These are phyloP conservation scores for Peniophora sp. DNA, from an alignment of 1,284 basidiomycete genomes.

Conservation along the genomic window DNA sequence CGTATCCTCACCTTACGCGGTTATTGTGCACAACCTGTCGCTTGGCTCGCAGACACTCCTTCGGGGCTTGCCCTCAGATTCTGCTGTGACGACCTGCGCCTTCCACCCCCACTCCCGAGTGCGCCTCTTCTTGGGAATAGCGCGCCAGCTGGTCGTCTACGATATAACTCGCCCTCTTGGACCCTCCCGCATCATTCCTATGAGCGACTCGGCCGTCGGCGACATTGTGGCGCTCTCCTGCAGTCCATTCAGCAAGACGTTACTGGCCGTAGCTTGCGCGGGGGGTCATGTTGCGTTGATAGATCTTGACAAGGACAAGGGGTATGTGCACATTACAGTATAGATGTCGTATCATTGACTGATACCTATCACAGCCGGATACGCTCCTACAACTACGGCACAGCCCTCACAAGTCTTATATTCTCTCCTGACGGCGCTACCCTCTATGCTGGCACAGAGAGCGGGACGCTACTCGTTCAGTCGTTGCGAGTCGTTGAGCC, in stretches of 20 bases:
- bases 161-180: constrained; percentile 50
- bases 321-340: constrained; percentile 30
- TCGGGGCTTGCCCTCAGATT: constrained; percentile 35
- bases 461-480: constrained; percentile 51
- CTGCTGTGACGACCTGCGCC: constrained; percentile 33
- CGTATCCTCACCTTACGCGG: constrained; percentile 39
- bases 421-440: constrained; percentile 64
- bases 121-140: constrained; percentile 47
- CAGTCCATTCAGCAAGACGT: constrained; percentile 67
- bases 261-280: constrained; percentile 50
- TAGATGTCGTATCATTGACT: not conserved
- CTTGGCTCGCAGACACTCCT: constrained; percentile 43
- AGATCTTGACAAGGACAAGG: constrained; percentile 68
- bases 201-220: constrained; percentile 37
- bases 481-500: constrained; percentile 60
- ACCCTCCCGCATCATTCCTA: constrained; percentile 41
- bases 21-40: constrained; percentile 54
- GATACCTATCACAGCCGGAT: constrained; percentile 2
- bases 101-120: constrained; percentile 57
- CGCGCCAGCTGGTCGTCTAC: constrained; percentile 47
- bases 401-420: constrained; percentile 43
- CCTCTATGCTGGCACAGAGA: constrained; percentile 55
- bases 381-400: constrained; percentile 24
- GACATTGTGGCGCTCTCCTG: constrained; percentile 45
- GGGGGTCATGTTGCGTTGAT: constrained; percentile 47